Evolutionary conservation across 1,284 basidiomycete species (phyloP).

Genomic region (Meripilus lineatus): DNA sequence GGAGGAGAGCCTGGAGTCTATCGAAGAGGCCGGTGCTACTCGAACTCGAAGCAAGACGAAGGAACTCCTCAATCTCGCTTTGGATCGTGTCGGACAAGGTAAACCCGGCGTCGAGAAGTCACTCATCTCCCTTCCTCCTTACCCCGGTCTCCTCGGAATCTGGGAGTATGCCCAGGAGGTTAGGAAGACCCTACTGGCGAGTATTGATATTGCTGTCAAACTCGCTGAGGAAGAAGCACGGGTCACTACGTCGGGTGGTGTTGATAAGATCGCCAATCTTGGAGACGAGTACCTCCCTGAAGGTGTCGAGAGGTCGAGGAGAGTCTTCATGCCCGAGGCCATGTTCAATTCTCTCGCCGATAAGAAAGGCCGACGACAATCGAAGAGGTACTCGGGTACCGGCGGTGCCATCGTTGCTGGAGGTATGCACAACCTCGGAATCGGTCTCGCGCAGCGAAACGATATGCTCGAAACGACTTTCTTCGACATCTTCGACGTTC

Average conservation of each 20-base stretch:
- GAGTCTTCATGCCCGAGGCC: conserved; percentile 92
- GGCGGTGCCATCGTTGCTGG: conserved; percentile 66
- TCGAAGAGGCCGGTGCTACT: conserved; percentile 74
- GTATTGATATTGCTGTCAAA: conserved; percentile 80
- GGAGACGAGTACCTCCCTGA: conserved; percentile 80
- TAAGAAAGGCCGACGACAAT: conserved; percentile 43
- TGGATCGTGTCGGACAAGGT: conserved; percentile 78
- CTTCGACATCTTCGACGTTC: conserved; percentile 86
- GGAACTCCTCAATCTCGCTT: conserved; percentile 60
- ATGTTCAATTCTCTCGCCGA: conserved; percentile 78
- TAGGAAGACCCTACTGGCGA: conserved; percentile 71
- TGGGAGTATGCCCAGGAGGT: conserved; percentile 92
- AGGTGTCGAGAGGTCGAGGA: conserved; percentile 73
- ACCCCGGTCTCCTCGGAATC: conserved; percentile 82
- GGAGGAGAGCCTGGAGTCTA: conserved; percentile 73
- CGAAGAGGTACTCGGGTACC: too few relatives aligned
- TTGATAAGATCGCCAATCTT: conserved; percentile 65
- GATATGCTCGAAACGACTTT: conserved; percentile 72
- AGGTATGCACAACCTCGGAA: conserved; percentile 67
- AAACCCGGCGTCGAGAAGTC: conserved; percentile 55
- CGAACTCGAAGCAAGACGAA: conserved; percentile 55
- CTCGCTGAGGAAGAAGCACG: conserved; percentile 86
- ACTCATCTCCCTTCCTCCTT: conserved; percentile 65
- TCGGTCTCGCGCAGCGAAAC: conserved; percentile 64
- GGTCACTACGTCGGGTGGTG: conserved; percentile 60